Evolutionary conservation across 2,329 filamentous ascomycete genomes (phyloP), one percentile per base, ranked within the genome.

Genomic region (Phyllosticta capitalensis): DNA sequence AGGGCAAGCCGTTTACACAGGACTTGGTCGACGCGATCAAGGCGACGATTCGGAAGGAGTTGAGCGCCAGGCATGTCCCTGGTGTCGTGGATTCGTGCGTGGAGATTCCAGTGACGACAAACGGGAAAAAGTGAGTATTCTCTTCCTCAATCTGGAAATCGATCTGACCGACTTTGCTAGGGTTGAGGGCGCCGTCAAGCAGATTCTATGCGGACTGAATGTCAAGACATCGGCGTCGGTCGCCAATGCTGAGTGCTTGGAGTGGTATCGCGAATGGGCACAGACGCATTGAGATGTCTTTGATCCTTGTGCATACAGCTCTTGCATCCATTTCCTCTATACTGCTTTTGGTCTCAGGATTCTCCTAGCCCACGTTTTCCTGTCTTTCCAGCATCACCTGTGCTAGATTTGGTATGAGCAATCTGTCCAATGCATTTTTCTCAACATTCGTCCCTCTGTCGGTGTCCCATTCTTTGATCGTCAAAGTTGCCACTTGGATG

Each of bases 131-230:
- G 85, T 89, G 74, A 76, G 85, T 81, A 22, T 52, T 54, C n/a
- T 14, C 9, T 5, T 17, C 26, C 20, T 54, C 19, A 0, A 12
- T 20, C 24, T 9, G 1, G 1, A 33, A 5, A 20, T 20, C 10
- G 49, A 54, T 52, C 21, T 38, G 5, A 52, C 17, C 10, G 19
- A 3, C 3, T 17, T n/a, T 3, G 38, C 5, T 48, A 89, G 87
- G 75, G 90, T 99, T 61, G 92, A 99, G 72, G 91, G 95, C 54
- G 90, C 90, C 0, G 92, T 97, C 5, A 97, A 97, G 78, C 92
- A 96, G 74, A 96, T 97, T 52, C 76, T 99, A 1, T 95, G 90
- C 26, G 92, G 92, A 0, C 77, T 92, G 73, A 83, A 89, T 56
- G 85, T 96, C 64, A 92, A 91, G 78, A 94, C 90, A 0, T 91